phyloP scores from a whole-genome alignment of 2,329 filamentous ascomycete genomes.

The Alternaria tenuissima region DNA sequence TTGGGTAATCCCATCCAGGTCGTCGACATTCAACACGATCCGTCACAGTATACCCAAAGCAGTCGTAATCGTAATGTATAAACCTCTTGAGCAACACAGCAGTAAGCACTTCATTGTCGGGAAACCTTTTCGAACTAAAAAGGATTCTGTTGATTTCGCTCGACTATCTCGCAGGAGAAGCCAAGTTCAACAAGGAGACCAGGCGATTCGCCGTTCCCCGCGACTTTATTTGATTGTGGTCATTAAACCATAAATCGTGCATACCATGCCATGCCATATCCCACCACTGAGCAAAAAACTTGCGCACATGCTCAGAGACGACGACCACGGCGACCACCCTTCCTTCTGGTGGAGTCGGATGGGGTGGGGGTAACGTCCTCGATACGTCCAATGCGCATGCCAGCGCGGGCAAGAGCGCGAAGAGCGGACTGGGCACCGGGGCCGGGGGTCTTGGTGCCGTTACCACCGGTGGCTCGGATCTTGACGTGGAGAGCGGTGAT shows the following conservation, averaged over 20 bases:
- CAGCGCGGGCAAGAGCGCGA: conserved; percentile 96
- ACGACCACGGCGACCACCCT: conserved; percentile 99
- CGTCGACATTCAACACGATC: conserved; percentile 48
- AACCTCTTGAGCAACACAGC: conserved; percentile 37
- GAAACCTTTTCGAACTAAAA: conserved; percentile 47
- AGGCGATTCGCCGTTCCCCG: conserved; percentile 51
- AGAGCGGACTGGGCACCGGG: conserved; percentile 99
- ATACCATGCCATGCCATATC: conserved; percentile 44
- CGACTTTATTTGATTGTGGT: conserved; percentile 49
- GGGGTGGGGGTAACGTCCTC: conserved; percentile 99
- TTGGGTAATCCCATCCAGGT: conserved; percentile 58
- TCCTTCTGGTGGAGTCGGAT: conserved; percentile 98
- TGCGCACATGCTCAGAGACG: conserved; percentile 80
- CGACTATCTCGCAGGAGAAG: conserved; percentile 42
- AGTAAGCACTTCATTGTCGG: conserved; percentile 42
- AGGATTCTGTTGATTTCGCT: conserved; percentile 50
- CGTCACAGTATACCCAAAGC: conserved; percentile 28
- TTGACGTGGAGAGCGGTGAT: conserved; percentile 99
- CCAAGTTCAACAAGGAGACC: conserved; percentile 53
- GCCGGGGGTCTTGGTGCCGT: conserved; percentile 99
- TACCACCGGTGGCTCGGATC: conserved; percentile 99
- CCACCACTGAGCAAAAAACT: conserved; percentile 49
- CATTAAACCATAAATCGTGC: conserved; percentile 49
- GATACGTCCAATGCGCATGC: conserved; percentile 99
- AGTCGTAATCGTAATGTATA: conserved; percentile 41